Base-by-base conservation (phyloP, 2,329 filamentous ascomycete species). In the Colletotrichum spaethianum region DNA sequence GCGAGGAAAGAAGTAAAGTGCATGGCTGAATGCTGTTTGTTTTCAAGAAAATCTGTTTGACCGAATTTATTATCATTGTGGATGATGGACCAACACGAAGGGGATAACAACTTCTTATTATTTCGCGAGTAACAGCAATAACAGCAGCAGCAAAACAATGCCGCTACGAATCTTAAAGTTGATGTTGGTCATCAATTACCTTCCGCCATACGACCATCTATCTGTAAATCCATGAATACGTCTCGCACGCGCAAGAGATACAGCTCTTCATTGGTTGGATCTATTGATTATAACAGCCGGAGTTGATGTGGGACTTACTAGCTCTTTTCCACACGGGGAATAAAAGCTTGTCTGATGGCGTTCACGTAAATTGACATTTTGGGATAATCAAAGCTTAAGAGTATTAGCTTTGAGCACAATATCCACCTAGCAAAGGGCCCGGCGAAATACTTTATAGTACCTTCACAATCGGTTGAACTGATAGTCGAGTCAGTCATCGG, bases 1-100 rank as follows among this genome's bases (percentile, higher is more conserved):
- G 63, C 18, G 28, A 60, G 2, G 44, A 66, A 5, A 48, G 63
- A 48, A 14, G 16, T 66, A 53, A 60, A 66, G 23, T 52, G 63
- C 63, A 66, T 60, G 20, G 14, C 38, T 18, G 18, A 26, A 38
- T 7, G 5, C 31, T 52, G 23, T 7, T 38, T 14, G n/a, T 8
- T 38, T 26, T 33, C 14, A 16, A 36, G 8, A 11, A 36, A 9
- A 9, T 36, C 3, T 14, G 16, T 1, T 16, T 40, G 11, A 8
- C 9, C 23, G 53, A 23, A 4, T 12, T 36, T 18, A 38, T 14
- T 38, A 33, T 5, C 14, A 3, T 2, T 38, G 33, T 38, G n/a
- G 53, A 56, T 56, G 33, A 5, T 23, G 20, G 23, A 23, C 42
- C 20, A 20, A 5, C 7, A 2, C 20, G 0, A 20, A 44, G 20